Percentiles rank a stretch among this genome's conserved stretches.
Evolutionary conservation across 176 grass and related monocot genomes (phyloP).

Genomic region (Eleusine coracana): DNA sequence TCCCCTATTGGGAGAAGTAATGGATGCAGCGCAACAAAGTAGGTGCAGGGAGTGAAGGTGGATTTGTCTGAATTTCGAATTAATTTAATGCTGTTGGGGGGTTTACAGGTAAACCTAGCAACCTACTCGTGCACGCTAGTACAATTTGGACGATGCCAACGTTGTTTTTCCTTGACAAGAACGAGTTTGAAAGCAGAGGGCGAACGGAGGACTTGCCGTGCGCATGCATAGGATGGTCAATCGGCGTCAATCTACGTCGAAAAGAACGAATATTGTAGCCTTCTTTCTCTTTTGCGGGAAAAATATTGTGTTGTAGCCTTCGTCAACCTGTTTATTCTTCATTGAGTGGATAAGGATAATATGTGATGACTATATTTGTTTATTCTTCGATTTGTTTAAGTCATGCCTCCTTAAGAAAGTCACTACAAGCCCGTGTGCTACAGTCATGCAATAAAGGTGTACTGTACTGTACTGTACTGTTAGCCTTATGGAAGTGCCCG

Average conservation of each 20-base stretch:
- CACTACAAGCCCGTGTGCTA: neutral
- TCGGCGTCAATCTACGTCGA: neutral
- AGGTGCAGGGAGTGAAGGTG: neutral
- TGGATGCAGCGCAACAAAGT: neutral
- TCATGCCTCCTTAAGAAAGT: neutral
- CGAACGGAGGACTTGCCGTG: neutral
- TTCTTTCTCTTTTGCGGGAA: too few relatives aligned
- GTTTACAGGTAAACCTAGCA: neutral
- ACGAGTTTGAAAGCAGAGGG: neutral
- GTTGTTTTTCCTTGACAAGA: neutral
- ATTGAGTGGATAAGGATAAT: neutral
- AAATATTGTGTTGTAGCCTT: too few relatives aligned
- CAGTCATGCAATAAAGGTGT: neutral
- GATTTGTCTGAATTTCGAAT: slow-evolving; percentile 26
- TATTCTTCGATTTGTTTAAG: neutral
- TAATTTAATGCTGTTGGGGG: slow-evolving; percentile 2
- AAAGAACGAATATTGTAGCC: neutral
- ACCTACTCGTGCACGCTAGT: too few relatives aligned
- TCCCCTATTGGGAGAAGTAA: neutral
- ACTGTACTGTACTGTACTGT: neutral
- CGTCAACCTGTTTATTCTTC: too few relatives aligned
- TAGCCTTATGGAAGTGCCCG: neutral
- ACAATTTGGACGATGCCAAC: neutral
- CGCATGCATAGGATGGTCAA: neutral
- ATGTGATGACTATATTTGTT: neutral